Evolutionary conservation across 257 asterid genomes (phyloP).

Genomic region (Solanum pinnatisectum): DNA sequence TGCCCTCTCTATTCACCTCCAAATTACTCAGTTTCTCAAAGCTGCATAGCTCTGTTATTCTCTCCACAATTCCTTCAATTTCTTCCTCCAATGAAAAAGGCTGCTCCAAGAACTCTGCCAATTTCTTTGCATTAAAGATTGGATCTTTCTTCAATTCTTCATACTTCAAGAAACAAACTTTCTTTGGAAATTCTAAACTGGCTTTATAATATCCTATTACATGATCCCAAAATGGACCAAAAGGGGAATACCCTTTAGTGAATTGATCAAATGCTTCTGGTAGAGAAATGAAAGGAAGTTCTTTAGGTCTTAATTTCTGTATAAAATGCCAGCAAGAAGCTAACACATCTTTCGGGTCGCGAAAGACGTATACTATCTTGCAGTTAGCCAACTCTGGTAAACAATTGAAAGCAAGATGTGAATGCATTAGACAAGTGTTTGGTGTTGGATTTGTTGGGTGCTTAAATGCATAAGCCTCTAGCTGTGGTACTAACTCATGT

Average conservation of each 20-base stretch:
- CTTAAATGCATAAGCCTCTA: constrained; percentile 10
- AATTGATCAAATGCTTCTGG: constrained; percentile 24
- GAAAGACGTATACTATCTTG: constrained; percentile 12
- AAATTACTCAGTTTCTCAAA: constrained; percentile 16
- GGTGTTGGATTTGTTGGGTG: constrained; percentile 13
- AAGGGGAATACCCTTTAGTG: constrained; percentile 21
- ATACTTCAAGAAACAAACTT: not conserved
- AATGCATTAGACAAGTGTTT: not conserved
- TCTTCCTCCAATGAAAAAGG: constrained; percentile 4
- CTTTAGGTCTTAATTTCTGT: constrained; percentile 16
- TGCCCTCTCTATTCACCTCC: constrained; percentile 16
- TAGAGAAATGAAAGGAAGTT: constrained; percentile 12
- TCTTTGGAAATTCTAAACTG: constrained; percentile 10
- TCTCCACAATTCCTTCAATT: not conserved
- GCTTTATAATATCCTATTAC: constrained; percentile 33
- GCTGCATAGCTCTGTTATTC: constrained; percentile 15
- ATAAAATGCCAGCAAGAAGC: constrained; percentile 37
- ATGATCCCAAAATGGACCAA: constrained; percentile 42
- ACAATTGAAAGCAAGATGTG: constrained; percentile 10
- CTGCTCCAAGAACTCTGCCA: constrained; percentile 12
- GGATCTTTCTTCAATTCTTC: constrained; percentile 19
- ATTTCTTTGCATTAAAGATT: not conserved
- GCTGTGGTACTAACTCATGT: constrained; percentile 8
- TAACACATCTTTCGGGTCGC: constrained; percentile 37
- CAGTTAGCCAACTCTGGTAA: constrained; percentile 8